Percentiles rank a stretch among this genome's conserved stretches.
phyloP scores from a whole-genome alignment of 805 yeast species.

The Torulaspora delbrueckii region DNA sequence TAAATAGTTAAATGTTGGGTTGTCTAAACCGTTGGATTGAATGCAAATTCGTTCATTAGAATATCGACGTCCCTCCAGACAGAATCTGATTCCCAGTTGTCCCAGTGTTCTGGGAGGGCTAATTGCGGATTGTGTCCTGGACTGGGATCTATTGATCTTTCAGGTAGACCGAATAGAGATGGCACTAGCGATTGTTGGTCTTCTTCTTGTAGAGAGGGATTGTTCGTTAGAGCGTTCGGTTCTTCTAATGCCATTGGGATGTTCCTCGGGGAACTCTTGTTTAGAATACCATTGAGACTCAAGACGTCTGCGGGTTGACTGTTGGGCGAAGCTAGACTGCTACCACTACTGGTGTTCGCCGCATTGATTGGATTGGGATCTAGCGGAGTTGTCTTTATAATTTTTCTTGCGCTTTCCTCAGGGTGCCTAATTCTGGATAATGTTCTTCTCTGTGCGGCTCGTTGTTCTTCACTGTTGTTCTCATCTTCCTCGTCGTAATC shows the following conservation, averaged over 20 bases:
- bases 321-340: constrained; percentile 17
- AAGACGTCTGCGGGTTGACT: constrained; percentile 18
- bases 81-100: constrained; percentile 42
- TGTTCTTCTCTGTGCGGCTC: constrained; percentile 34
- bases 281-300: constrained; percentile 19
- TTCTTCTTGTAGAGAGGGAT: neutral
- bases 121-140: constrained; percentile 5
- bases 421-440: constrained; percentile 56
- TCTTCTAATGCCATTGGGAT: neutral
- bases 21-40: constrained; percentile 50
- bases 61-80: constrained; percentile 76
- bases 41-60: constrained; percentile 89
- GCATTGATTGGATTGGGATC: constrained; percentile 72
- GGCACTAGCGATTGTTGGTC: neutral
- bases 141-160: constrained; percentile 14
- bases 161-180: constrained; percentile 1
- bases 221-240: neutral
- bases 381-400: constrained; percentile 72
- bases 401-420: constrained; percentile 66
- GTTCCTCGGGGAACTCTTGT: constrained; percentile 16
- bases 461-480: constrained; percentile 3
- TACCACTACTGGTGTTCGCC: constrained; percentile 17
- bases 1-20: neutral
- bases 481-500: constrained; percentile 31
- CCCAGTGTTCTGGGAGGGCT: constrained; percentile 35